These are phyloP conservation scores for Beta vulgaris DNA, from an alignment of 148 eudicot species.

Conservation along the genomic window DNA sequence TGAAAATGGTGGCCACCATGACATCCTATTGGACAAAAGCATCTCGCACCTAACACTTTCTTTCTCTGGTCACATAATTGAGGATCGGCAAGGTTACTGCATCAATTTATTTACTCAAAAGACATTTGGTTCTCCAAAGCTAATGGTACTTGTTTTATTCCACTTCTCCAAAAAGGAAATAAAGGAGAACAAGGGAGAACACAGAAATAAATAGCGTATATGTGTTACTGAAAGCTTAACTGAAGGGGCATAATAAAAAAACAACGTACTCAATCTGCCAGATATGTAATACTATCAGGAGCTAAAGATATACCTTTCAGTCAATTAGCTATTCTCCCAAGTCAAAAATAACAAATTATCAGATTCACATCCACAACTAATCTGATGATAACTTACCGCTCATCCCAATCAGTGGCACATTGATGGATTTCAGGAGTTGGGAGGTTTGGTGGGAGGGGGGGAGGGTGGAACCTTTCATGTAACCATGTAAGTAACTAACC, in stretches of 20 bases:
- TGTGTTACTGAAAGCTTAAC: too few species aligned
- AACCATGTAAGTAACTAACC: slow-evolving; percentile 41
- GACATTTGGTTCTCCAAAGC: neutral
- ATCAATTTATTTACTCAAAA: too few species aligned
- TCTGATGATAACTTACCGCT: too few species aligned
- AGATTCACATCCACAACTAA: too few species aligned
- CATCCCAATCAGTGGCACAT: too few species aligned
- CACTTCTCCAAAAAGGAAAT: too few species aligned
- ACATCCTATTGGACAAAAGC: neutral
- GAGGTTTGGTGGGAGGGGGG: too few species aligned
- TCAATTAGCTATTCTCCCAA: neutral
- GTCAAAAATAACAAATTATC: too few species aligned
- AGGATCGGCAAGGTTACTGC: neutral
- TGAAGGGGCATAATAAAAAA: too few species aligned
- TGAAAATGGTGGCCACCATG: neutral
- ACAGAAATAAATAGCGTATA: too few species aligned
- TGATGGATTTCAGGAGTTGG: too few species aligned
- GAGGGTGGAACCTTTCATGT: neutral
- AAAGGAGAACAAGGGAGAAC: too few species aligned
- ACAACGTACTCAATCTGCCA: neutral
- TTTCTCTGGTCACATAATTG: neutral
- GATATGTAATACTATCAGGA: neutral
- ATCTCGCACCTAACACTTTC: neutral
- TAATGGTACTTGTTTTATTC: neutral
- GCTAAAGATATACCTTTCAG: neutral